phyloP scores from a whole-genome alignment of 495 filamentous ascomycete genomes.

The Aspergillus sclerotiicarbonarius region DNA sequence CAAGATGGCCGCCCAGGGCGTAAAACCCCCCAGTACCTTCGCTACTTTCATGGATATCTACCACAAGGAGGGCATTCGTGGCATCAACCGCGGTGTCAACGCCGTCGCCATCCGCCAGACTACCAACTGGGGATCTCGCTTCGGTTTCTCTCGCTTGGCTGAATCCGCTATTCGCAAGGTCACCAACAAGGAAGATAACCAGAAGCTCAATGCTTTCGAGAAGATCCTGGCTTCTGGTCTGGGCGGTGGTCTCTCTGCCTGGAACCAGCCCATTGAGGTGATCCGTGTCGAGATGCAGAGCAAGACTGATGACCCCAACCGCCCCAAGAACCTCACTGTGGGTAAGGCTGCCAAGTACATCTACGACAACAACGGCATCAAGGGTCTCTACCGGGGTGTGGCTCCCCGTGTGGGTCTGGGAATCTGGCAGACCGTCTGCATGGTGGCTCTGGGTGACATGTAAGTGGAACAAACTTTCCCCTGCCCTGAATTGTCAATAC shows the following conservation, averaged over 20 bases:
- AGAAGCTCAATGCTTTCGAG: constrained; percentile 74
- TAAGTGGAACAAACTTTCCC: constrained; percentile 49
- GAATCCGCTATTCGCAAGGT: constrained; percentile 81
- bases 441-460: constrained; percentile 99
- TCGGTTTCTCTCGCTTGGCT: constrained; percentile 86
- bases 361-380: constrained; percentile 81
- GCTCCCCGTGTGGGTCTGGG: constrained; percentile 89
- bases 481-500: not conserved
- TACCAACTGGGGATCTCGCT: constrained; percentile 98
- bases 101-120: constrained; percentile 98
- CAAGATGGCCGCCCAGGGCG: constrained; percentile 81
- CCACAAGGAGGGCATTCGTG: constrained; percentile 86
- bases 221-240: constrained; percentile 87
- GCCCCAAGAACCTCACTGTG: constrained; percentile 97
- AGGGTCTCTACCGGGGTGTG: constrained; percentile 94
- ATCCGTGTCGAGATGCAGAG: constrained; percentile 99
- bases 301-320: constrained; percentile 95
- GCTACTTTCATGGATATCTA: constrained; percentile 97
- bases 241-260: constrained; percentile 91
- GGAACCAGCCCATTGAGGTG: constrained; percentile 99
- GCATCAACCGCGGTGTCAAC: constrained; percentile 98
- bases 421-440: constrained; percentile 99
- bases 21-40: constrained; percentile 84
- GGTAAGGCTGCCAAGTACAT: constrained; percentile 91
- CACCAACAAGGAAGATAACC: constrained; percentile 75